Conservation (phyloP, 2,329 filamentous ascomycete species). For the Mycosphaerella arachidis region DNA sequence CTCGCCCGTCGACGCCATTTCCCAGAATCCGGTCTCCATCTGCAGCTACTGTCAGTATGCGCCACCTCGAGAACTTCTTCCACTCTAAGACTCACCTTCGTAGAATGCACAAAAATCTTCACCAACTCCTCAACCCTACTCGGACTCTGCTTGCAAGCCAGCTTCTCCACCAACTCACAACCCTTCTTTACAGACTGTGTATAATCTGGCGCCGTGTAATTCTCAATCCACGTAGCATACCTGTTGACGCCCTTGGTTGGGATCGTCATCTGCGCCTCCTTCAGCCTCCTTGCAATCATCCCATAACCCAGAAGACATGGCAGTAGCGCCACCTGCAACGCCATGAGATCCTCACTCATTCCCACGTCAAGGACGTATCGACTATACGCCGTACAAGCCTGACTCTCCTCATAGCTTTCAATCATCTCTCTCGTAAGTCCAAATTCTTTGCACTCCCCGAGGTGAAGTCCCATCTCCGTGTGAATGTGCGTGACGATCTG, state of each 20-base stretch:
- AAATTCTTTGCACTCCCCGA: conserved; percentile 76
- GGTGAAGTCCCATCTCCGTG: conserved; percentile 74
- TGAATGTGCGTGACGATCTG: conserved; percentile 72
- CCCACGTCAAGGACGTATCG: conserved; percentile 82
- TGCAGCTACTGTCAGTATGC: conserved; percentile 31
- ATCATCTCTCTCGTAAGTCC: conserved; percentile 72
- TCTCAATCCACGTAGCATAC: conserved; percentile 91
- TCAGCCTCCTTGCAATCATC: conserved; percentile 67
- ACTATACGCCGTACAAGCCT: conserved; percentile 76
- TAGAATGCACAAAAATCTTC: conserved; percentile 80
- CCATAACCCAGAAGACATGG: conserved; percentile 90
- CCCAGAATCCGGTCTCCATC: conserved; percentile 73
- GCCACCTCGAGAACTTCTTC: not conserved
- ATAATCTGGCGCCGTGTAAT: conserved; percentile 80
- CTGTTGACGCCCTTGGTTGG: conserved; percentile 28
- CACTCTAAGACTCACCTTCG: conserved; percentile 55
- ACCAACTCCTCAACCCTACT: conserved; percentile 75
- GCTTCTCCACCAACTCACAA: conserved; percentile 67
- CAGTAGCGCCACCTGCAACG: conserved; percentile 75
- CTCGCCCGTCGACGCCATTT: conserved; percentile 50
- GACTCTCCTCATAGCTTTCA: conserved; percentile 66
- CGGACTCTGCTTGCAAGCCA: conserved; percentile 68
- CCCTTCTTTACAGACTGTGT: conserved; percentile 65
- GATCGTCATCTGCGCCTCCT: conserved; percentile 54
- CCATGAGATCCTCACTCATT: conserved; percentile 81